phyloP scores from a whole-genome alignment of 2,329 filamentous ascomycete species.

The Curvularia sp. region DNA sequence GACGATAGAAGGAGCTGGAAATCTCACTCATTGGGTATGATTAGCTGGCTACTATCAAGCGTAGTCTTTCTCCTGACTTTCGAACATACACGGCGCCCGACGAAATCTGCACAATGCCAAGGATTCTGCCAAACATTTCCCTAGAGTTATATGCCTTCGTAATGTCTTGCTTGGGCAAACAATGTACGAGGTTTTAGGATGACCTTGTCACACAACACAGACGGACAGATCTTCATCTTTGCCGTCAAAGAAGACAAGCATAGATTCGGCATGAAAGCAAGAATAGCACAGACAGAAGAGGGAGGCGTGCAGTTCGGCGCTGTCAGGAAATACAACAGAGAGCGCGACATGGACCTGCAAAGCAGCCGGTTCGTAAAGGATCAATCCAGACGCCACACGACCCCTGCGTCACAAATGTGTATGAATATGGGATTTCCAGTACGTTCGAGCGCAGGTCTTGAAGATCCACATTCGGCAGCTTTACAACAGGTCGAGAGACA shows the following conservation, averaged over 20 bases:
- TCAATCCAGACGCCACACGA: background rate
- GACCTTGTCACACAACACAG: background rate
- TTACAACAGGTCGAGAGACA: background rate
- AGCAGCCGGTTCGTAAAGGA: background rate
- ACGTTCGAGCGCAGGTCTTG: too few species aligned
- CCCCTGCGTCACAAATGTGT: background rate
- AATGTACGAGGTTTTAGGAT: background rate
- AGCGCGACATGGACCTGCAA: background rate
- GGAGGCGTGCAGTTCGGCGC: background rate
- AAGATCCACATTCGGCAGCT: too few species aligned
- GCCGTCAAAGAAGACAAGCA: background rate
- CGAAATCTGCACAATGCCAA: background rate
- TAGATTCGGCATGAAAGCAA: background rate
- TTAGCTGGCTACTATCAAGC: background rate
- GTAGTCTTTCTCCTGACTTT: background rate
- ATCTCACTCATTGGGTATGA: background rate
- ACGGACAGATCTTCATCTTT: background rate
- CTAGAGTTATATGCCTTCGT: background rate
- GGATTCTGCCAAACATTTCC: background rate
- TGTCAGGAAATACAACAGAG: background rate
- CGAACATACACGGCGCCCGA: background rate
- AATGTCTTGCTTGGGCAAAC: slow-evolving; percentile 6
- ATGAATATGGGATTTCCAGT: background rate
- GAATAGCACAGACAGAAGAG: background rate
- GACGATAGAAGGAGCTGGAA: background rate